Evolutionary conservation across 495 filamentous ascomycete species (phyloP).

Genomic region (Talaromyces trachyspermus): DNA sequence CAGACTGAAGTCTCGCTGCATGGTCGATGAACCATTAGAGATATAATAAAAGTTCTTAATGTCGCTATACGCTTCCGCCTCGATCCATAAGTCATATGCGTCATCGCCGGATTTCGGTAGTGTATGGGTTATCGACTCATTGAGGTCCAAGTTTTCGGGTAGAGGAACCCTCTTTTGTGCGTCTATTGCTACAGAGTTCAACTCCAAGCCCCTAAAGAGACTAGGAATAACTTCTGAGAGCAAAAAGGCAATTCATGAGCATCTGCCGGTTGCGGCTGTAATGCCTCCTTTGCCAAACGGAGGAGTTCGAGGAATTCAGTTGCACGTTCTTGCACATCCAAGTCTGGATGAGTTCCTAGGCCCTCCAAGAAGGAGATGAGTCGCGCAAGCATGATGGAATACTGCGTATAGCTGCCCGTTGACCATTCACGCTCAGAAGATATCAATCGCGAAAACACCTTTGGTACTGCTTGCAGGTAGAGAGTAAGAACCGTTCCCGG

Average conservation of each 20-base stretch:
- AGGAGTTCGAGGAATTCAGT: conserved; percentile 89
- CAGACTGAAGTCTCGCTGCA: conserved; percentile 18
- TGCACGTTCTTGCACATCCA: conserved; percentile 94
- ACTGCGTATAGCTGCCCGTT: conserved; percentile 56
- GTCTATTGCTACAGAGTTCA: conserved; percentile 79
- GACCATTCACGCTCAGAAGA: conserved; percentile 51
- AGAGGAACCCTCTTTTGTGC: conserved; percentile 84
- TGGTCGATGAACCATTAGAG: conserved; percentile 22
- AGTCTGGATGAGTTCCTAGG: conserved; percentile 67
- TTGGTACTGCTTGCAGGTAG: conserved; percentile 80
- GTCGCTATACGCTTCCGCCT: conserved; percentile 2
- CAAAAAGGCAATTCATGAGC: conserved; percentile 62
- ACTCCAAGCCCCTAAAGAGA: conserved; percentile 74
- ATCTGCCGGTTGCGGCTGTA: conserved; percentile 49
- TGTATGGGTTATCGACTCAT: conserved; percentile 73
- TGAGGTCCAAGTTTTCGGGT: conserved; percentile 64
- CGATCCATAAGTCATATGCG: conserved; percentile 1
- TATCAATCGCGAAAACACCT: conserved; percentile 66
- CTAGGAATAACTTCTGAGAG: conserved; percentile 83
- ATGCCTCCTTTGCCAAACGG: conserved; percentile 73
- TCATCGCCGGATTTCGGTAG: conserved; percentile 51
- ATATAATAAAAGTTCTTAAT: conserved; percentile 69
- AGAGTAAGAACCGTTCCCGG: conserved; percentile 58
- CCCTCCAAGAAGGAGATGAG: conserved; percentile 75
- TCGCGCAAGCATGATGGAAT: conserved; percentile 67